These are phyloP conservation scores for Moesziomyces aphidis DNA, from an alignment of 1,284 basidiomycete genomes.

Conservation along the genomic window DNA sequence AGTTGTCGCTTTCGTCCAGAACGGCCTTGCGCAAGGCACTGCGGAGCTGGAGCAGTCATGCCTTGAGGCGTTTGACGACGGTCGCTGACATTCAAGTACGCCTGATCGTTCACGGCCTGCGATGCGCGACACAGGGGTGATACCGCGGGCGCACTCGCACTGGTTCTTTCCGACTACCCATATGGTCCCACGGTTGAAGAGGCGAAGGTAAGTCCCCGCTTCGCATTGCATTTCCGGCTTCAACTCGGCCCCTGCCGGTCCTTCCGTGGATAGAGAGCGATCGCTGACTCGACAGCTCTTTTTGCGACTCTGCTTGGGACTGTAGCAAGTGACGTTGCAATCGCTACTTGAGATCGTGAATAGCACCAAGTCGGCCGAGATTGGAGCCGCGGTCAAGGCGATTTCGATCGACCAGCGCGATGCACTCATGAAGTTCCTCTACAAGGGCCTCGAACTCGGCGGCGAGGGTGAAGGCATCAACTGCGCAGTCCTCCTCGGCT, in stretches of 20 bases:
- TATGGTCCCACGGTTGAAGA: slow-evolving; percentile 58
- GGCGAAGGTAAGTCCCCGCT: slow-evolving; percentile 49
- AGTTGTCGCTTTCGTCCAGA: slow-evolving; percentile 5
- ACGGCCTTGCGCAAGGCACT: neutral
- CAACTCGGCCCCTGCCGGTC: too few relatives aligned
- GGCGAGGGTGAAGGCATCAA: slow-evolving; percentile 48
- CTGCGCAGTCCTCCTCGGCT: slow-evolving; percentile 84
- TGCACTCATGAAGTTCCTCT: slow-evolving; percentile 96
- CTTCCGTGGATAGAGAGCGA: too few relatives aligned
- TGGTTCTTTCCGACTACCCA: slow-evolving; percentile 57
- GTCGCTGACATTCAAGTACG: neutral
- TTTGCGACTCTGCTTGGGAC: too few relatives aligned
- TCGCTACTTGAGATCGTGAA: slow-evolving; percentile 93
- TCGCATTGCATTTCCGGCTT: neutral
- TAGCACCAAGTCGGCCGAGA: slow-evolving; percentile 91
- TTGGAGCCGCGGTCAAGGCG: slow-evolving; percentile 79
- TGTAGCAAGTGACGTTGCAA: slow-evolving; percentile 75
- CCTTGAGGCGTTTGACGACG: too few relatives aligned
- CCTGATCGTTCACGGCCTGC: neutral
- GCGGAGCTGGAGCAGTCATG: too few relatives aligned
- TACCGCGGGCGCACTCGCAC: slow-evolving; percentile 50
- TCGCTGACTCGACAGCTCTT: too few relatives aligned
- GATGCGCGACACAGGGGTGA: slow-evolving; percentile 47
- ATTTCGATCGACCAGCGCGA: slow-evolving; percentile 86
- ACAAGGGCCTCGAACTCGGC: slow-evolving; percentile 86